Conservation (phyloP, 179 eudicot species). For the Pouteria campechiana region DNA sequence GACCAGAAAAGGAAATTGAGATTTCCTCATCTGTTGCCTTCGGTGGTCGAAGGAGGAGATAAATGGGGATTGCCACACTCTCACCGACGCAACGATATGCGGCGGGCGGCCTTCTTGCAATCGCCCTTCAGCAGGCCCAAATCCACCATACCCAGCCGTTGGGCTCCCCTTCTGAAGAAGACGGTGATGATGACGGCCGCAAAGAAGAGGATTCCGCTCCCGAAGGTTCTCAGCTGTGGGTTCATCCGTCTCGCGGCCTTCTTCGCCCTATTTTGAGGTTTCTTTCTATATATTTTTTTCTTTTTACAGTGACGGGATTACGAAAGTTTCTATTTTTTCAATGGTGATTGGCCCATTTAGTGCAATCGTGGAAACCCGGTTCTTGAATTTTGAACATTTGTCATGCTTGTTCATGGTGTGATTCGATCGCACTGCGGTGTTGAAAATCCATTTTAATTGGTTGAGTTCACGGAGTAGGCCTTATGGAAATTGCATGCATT, state of each 20-base stretch:
- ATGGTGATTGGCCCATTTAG: no score
- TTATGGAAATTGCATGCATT: not conserved
- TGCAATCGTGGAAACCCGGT: no score
- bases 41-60: no score
- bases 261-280: constrained; percentile 83
- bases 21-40: no score
- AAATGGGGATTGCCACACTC: no score
- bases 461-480: not conserved
- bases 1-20: no score
- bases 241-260: constrained; percentile 37
- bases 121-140: constrained; percentile 72
- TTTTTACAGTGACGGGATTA: no score
- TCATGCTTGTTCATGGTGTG: not conserved
- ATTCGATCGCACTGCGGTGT: not conserved
- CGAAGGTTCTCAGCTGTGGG: constrained; percentile 74
- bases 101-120: constrained; percentile 60
- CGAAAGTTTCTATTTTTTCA: no score
- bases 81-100: constrained; percentile 73
- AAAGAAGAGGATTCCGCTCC: constrained; percentile 47
- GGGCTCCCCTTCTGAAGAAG: constrained; percentile 17
- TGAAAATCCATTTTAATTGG: not conserved
- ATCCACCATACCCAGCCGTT: constrained; percentile 62
- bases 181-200: constrained; percentile 17
- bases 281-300: not conserved
- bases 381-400: no score